Evolutionary conservation across 1,284 basidiomycete species (phyloP), one percentile per base, ranked within the genome.

Genomic region (Rhizoctonia solani): DNA sequence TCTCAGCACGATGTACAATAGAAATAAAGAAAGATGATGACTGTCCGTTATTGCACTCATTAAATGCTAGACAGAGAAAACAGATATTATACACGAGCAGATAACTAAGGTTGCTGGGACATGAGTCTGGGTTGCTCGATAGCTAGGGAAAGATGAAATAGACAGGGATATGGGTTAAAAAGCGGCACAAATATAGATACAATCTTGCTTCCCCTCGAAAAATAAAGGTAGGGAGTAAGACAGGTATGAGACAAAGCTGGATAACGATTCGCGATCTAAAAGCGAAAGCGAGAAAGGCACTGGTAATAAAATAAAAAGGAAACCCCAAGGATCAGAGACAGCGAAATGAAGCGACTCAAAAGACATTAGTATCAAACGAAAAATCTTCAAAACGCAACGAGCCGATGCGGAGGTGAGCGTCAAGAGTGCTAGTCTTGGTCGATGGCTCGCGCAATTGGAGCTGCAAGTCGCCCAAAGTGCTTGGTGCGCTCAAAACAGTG

Each of bases 51-150:
- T 30, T 59, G 55, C 47, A 37, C 58, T 63, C 58, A 63, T 63
- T 63, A 63, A 52, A 63, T 27, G 47, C 47, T 34, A 37, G 58
- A 29, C 52, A 63, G 41, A 34, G 58, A 63, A 47, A 63, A 52
- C 58, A 63, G 47, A 34, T 52, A 63, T 63, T 63, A 63, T 63
- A 63, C 58, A 63, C 58, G 47, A 46, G 42, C 32, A n/a, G 32
- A 50, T 50, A 52, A 42, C 30, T 63, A 63, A 34, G 49, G 50
- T 46, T 19, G 6, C 16, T 21, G 14, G 16, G 41, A 44, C 41
- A 44, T 44, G 58, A 63, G 9, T 47, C 42, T 34, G 16, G 29
- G 6, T 29, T 53, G 50, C 50, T 32, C 32, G 50, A 53, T 25
- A 37, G 32, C 50, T n/a, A 34, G 32, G 32, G 32, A 34, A 11